A percentile compares a stretch with the other conserved stretches of the same genome.
These are phyloP conservation scores for Solanum clarkiae DNA, from an alignment of 257 asterid species.

Conservation along the genomic window DNA sequence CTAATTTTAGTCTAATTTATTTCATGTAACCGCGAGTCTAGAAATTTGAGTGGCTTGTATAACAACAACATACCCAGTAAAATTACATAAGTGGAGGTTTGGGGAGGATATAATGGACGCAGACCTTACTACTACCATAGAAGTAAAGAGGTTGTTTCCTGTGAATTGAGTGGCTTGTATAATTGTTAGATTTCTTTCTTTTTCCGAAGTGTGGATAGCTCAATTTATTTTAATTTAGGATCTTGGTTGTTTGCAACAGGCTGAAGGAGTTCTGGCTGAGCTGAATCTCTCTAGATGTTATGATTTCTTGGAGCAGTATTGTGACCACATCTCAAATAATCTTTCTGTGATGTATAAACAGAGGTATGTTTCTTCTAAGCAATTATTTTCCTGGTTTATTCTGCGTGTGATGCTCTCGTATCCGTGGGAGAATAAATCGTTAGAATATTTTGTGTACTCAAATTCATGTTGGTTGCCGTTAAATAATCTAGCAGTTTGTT, in stretches of 20 bases:
- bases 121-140: too few species aligned
- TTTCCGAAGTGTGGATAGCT: not conserved
- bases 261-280: conserved; percentile 68
- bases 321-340: conserved; percentile 30
- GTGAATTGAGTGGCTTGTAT: not conserved
- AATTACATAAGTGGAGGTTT: too few species aligned
- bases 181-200: not conserved
- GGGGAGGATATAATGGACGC: too few species aligned
- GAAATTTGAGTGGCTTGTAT: not conserved
- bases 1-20: not conserved
- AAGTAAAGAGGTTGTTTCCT: too few species aligned
- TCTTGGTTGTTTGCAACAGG: conserved; percentile 16
- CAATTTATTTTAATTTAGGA: not conserved
- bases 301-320: conserved; percentile 46
- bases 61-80: too few species aligned
- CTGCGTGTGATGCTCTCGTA: not conserved
- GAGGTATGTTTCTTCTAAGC: conserved; percentile 19
- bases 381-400: not conserved
- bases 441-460: not conserved
- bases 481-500: not conserved
- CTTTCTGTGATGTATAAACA: conserved; percentile 45
- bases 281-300: conserved; percentile 46
- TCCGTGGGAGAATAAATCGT: not conserved
- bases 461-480: not conserved
- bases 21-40: not conserved